Conservation (phyloP, 2,329 filamentous ascomycete genomes). For the Rhynchosporium agropyri region DNA sequence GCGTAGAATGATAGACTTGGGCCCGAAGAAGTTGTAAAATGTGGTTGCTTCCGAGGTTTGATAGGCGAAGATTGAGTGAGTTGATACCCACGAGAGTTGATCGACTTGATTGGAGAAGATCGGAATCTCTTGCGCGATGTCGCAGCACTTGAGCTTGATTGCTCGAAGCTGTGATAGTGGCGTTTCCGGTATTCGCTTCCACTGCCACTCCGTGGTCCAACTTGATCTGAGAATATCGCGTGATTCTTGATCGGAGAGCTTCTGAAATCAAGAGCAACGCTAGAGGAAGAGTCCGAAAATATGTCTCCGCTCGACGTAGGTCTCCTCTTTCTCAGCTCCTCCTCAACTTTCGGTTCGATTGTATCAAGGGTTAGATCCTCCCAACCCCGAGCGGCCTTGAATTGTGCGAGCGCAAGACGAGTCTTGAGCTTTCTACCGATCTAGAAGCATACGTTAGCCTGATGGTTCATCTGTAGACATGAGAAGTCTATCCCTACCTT, state of each 20-base stretch:
- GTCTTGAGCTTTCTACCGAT: slow-evolving; percentile 93
- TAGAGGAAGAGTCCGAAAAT: slow-evolving; percentile 82
- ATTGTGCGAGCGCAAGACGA: slow-evolving; percentile 90
- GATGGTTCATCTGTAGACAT: slow-evolving; percentile 8
- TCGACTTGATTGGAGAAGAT: slow-evolving; percentile 55
- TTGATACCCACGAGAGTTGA: slow-evolving; percentile 66
- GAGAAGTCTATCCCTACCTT: slow-evolving; percentile 57
- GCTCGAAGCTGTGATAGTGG: slow-evolving; percentile 61
- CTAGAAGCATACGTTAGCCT: slow-evolving; percentile 51
- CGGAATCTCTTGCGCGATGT: slow-evolving; percentile 69
- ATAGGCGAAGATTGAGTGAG: slow-evolving; percentile 86
- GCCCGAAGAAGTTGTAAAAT: slow-evolving; percentile 71
- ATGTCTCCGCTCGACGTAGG: slow-evolving; percentile 68
- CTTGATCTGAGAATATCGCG: slow-evolving; percentile 76
- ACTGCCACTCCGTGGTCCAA: slow-evolving; percentile 60
- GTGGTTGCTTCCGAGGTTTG: slow-evolving; percentile 72
- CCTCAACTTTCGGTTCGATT: slow-evolving; percentile 82
- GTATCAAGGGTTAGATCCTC: slow-evolving; percentile 84
- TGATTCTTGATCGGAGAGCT: slow-evolving; percentile 86
- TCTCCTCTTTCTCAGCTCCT: slow-evolving; percentile 70
- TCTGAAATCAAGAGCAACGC: slow-evolving; percentile 75
- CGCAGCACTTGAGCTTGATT: slow-evolving; percentile 52
- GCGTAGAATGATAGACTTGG: slow-evolving; percentile 78
- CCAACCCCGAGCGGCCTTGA: slow-evolving; percentile 96
- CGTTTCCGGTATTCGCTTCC: slow-evolving; percentile 68